Evolutionary conservation across 208 protist genomes (phyloP).

Genomic region (Porcisia hertigi): DNA sequence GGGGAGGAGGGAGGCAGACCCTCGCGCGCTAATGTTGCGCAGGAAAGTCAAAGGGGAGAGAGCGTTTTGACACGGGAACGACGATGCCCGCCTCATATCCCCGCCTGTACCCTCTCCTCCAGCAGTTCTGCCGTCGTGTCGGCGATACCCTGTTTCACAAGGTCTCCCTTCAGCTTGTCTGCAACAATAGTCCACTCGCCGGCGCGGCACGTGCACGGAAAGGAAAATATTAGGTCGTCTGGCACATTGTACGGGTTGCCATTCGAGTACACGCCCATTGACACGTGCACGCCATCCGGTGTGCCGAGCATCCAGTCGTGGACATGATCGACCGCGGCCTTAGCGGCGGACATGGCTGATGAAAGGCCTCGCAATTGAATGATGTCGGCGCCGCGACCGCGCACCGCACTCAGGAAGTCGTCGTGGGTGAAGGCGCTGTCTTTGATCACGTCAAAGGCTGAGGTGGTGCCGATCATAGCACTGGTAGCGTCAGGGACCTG

Average conservation of each 20-base stretch:
- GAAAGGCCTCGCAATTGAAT: slow-evolving; percentile 87
- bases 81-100: background rate
- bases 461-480: slow-evolving; percentile 61
- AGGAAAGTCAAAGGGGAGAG: background rate
- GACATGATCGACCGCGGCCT: slow-evolving; percentile 69
- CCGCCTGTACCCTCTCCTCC: slow-evolving; percentile 48
- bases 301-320: slow-evolving; percentile 78
- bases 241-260: slow-evolving; percentile 91
- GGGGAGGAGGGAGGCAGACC: background rate
- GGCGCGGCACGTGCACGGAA: slow-evolving; percentile 87
- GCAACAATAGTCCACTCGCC: slow-evolving; percentile 89
- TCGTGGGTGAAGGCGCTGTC: slow-evolving; percentile 75
- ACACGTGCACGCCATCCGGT: slow-evolving; percentile 68
- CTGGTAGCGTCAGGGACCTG: slow-evolving; percentile 93
- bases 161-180: slow-evolving; percentile 39
- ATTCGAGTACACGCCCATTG: slow-evolving; percentile 93
- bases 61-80: background rate
- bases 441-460: slow-evolving; percentile 52
- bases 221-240: slow-evolving; percentile 93
- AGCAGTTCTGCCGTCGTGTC: slow-evolving; percentile 48
- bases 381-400: slow-evolving; percentile 92
- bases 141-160: slow-evolving; percentile 35
- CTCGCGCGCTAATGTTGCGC: background rate
- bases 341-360: slow-evolving; percentile 94
- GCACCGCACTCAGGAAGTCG: slow-evolving; percentile 87